These are phyloP conservation scores for Cladophialophora immunda DNA, from an alignment of 2,329 filamentous ascomycete genomes.

Conservation along the genomic window DNA sequence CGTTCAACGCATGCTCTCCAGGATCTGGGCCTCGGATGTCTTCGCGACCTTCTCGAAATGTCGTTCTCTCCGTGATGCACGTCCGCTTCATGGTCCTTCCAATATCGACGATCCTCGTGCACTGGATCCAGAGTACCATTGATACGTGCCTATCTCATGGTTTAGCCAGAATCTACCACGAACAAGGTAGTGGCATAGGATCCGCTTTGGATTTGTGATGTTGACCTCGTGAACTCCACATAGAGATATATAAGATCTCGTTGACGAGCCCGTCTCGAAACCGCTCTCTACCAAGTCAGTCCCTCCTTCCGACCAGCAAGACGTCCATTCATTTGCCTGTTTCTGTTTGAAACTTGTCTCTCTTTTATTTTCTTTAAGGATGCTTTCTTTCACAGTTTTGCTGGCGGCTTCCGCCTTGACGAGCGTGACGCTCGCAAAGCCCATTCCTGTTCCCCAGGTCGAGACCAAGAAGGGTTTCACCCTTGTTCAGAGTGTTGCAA, in stretches of 20 bases:
- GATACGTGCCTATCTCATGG: conserved; percentile 4
- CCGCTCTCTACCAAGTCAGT: conserved; percentile 27
- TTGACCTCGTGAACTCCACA: conserved; percentile 3
- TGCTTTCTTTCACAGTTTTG: conserved; percentile 36
- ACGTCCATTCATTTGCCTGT: conserved; percentile 22
- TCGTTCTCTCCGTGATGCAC: conserved; percentile 24
- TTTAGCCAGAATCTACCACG: conserved; percentile 11
- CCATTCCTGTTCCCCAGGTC: conserved; percentile 27
- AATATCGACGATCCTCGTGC: conserved; percentile 29
- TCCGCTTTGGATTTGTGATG: conserved; percentile 14
- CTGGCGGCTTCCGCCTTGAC: conserved; percentile 34
- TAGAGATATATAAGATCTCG: conserved; percentile 31
- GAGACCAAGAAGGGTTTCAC: conserved; percentile 37
- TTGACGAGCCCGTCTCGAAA: conserved; percentile 14
- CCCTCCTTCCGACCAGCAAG: conserved; percentile 28
- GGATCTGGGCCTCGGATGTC: conserved; percentile 1
- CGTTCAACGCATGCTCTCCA: conserved; percentile 7
- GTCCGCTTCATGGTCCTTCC: conserved; percentile 23
- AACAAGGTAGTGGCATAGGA: conserved; percentile 11
- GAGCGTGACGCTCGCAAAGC: conserved; percentile 31
- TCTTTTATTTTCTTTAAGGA: conserved; percentile 24
- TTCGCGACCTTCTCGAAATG: conserved; percentile 32
- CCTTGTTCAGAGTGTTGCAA: conserved; percentile 35
- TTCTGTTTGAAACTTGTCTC: conserved; percentile 16
- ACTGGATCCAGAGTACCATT: conserved; percentile 27